A percentile compares a stretch with the other conserved stretches of the same genome.
Evolutionary conservation across 768 basidiomycete genomes (phyloP).

Genomic region (Lenzites betulinus): DNA sequence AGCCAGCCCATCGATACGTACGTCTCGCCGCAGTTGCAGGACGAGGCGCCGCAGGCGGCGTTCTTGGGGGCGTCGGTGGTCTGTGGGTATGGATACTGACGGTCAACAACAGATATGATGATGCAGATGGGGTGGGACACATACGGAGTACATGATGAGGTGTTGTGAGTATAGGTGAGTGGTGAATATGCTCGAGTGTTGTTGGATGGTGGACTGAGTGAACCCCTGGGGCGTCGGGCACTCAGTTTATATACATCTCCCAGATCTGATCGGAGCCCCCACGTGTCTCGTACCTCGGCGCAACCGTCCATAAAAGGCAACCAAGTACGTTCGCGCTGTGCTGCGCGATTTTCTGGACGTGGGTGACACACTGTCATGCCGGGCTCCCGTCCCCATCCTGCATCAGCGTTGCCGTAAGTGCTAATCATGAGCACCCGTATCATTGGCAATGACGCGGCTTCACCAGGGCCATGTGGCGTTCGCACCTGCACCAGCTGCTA

Average conservation of each 20-base stretch:
- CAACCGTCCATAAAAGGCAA: conserved; percentile 7
- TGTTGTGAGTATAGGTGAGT: conserved; percentile 1
- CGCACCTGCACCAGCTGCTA: not conserved
- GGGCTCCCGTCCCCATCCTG: not conserved
- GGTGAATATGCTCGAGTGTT: conserved; percentile 5
- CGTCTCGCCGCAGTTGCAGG: conserved; percentile 56
- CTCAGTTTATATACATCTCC: conserved; percentile 19
- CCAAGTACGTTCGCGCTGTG: conserved; percentile 11
- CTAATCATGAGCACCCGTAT: not conserved
- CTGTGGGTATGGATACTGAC: conserved; percentile 9
- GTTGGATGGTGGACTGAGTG: conserved; percentile 13
- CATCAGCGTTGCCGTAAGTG: conserved; percentile 14
- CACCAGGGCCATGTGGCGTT: conserved; percentile 5
- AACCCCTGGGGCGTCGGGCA: not conserved
- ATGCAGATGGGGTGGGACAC: not conserved
- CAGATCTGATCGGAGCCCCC: conserved; percentile 10
- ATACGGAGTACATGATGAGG: conserved; percentile 23
- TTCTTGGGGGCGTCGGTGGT: conserved; percentile 39
- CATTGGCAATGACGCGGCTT: not conserved
- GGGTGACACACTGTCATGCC: conserved; percentile 2
- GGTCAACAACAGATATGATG: not conserved
- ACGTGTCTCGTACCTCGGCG: conserved; percentile 3
- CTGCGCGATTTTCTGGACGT: conserved; percentile 16
- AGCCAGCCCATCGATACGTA: conserved; percentile 27
- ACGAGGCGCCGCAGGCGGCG: conserved; percentile 48